Base-by-base conservation (phyloP, 2,329 filamentous ascomycete genomes). In the Ophiostoma fasciatum region DNA sequence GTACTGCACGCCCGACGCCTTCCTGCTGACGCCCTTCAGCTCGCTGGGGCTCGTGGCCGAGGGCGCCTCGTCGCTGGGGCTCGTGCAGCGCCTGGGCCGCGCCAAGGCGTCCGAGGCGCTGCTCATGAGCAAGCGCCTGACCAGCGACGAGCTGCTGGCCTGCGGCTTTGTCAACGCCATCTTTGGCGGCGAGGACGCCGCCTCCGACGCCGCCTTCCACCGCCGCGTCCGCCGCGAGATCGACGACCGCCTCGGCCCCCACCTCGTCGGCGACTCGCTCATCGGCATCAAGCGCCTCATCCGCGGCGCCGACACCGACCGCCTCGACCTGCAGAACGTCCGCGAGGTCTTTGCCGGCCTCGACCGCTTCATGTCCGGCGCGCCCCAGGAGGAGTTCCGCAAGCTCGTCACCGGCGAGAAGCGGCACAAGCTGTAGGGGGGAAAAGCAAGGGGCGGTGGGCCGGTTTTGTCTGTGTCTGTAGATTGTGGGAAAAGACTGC, bases 11-110 rank as follows among this genome's bases (percentile, higher is more conserved):
- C 85, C 87, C 0, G 69, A 80, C 47, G 63, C 85, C 21, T 98
- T 84, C 59, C 65, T 96, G 19, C 74, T 96, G 19, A 94, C 87
- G 1, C 90, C 90, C 4, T 96, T 96, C 60, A 79, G 78, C 5
- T 88, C 82, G 1, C 69, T 96, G 1, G 88, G 90, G 1, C 71
- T 98, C 1, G 87, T 96, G 1, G 71, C 85, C 37, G 90, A 96
- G 61, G 90, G 88, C 28, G 83, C 79, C 31, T 76, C 85, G 0
- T 83, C 76, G 13, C 64, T 75, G 37, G 83, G 78, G 1, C 78
- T 96, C 39, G 82, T 90, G 12, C 70, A 79, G 48, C 65, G 88
- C 0, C 64, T 96, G 18, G 90, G 90, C 1, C 69, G 84, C 34
- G 63, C 71, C 40, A 82, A 82, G 53, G 87, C 85, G 9, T 93